phyloP scores from a whole-genome alignment of 768 basidiomycete genomes.

The Inosperma sp. region DNA sequence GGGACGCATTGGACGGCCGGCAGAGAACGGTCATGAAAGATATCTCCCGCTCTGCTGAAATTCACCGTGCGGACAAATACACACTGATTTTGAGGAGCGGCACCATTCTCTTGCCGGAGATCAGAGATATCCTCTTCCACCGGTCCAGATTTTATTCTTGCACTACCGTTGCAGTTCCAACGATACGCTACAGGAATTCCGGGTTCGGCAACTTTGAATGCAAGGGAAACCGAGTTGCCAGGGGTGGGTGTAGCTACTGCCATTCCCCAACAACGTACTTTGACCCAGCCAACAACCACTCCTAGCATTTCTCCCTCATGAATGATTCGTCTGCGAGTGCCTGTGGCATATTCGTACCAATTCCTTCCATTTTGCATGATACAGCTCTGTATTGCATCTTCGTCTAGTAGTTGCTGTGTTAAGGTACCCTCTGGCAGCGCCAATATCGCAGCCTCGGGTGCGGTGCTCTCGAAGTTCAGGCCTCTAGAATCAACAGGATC shows the following conservation, averaged over 20 bases:
- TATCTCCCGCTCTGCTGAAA: not conserved
- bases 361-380: not conserved
- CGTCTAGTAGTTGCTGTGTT: conserved; percentile 9
- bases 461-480: conserved; percentile 9
- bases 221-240: not conserved
- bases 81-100: not conserved
- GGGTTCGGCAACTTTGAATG: not conserved
- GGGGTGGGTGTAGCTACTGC: conserved; percentile 12
- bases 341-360: conserved; percentile 17
- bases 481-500: not conserved
- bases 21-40: not conserved
- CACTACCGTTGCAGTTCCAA: not conserved
- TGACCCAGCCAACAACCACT: conserved; percentile 24
- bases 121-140: not conserved
- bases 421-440: conserved; percentile 9
- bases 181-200: not conserved
- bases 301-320: conserved; percentile 23
- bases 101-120: not conserved
- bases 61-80: not conserved
- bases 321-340: conserved; percentile 8
- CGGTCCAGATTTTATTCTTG: not conserved
- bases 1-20: not conserved
- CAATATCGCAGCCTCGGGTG: conserved; percentile 13
- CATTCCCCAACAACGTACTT: conserved; percentile 22
- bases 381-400: not conserved